phyloP scores from a whole-genome alignment of 139 green algal species.

The Monoraphidium neglectum region DNA sequence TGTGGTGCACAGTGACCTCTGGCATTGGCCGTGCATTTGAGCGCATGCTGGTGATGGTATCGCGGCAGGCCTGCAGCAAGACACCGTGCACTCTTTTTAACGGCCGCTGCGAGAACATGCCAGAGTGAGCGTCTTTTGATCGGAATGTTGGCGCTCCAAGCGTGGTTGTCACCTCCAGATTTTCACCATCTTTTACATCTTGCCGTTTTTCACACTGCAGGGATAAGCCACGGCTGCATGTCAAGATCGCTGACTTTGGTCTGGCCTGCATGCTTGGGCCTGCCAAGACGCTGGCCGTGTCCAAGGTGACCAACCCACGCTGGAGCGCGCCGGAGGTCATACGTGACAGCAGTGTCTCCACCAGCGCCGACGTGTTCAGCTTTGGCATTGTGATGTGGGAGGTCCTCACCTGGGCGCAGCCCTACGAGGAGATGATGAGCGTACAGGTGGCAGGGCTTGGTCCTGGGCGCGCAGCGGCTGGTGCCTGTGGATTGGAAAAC shows the following conservation, averaged over 20 bases:
- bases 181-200: background rate
- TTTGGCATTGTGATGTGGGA: slow-evolving; percentile 74
- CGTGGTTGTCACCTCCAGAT: background rate
- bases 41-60: no score
- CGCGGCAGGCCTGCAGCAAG: no score
- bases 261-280: slow-evolving; percentile 31
- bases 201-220: background rate
- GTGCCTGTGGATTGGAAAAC: background rate
- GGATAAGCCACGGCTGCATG: slow-evolving; percentile 44
- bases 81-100: no score
- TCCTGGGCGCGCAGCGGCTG: background rate
- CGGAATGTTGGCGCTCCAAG: background rate
- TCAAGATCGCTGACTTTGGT: slow-evolving; percentile 47
- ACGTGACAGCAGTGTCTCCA: slow-evolving; percentile 26
- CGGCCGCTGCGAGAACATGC: no score
- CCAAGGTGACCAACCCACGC: slow-evolving; percentile 56
- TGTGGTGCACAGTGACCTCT: no score
- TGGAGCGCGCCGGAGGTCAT: slow-evolving; percentile 68
- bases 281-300: slow-evolving; percentile 18
- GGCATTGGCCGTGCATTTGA: no score
- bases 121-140: background rate
- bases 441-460: slow-evolving; percentile 35
- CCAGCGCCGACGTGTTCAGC: slow-evolving; percentile 37
- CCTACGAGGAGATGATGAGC: slow-evolving; percentile 75
- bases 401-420: slow-evolving; percentile 87